Percentiles rank a stretch among this genome's conserved stretches.
Evolutionary conservation across 805 yeast species (phyloP).

Genomic region (Metschnikowia santaceciliae): DNA sequence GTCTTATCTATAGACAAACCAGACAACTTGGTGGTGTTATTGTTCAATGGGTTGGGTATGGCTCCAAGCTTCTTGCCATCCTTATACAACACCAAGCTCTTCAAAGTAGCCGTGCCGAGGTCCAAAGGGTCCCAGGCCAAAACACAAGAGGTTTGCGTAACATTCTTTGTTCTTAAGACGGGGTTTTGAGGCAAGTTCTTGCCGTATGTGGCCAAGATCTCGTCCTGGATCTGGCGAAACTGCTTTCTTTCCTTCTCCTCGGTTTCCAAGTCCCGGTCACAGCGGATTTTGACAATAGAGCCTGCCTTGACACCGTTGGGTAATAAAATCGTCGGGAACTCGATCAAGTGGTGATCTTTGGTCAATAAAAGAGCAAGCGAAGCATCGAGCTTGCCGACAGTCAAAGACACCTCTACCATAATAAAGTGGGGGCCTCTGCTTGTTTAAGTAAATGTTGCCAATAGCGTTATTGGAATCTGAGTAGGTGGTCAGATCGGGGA

Average conservation of each 20-base stretch:
- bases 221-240: slow-evolving; percentile 67
- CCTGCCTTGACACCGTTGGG: slow-evolving; percentile 93
- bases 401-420: slow-evolving; percentile 87
- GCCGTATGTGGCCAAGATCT: slow-evolving; percentile 71
- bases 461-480: neutral
- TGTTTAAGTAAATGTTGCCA: too few species aligned
- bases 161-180: slow-evolving; percentile 61
- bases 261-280: slow-evolving; percentile 69
- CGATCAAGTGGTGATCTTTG: slow-evolving; percentile 88
- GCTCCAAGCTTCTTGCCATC: slow-evolving; percentile 70
- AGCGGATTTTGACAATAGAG: slow-evolving; percentile 78
- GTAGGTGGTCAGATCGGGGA: neutral
- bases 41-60: slow-evolving; percentile 77
- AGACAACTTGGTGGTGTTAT: slow-evolving; percentile 79
- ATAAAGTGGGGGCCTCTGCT: too few species aligned
- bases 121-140: slow-evolving; percentile 89
- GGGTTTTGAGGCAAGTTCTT: slow-evolving; percentile 69
- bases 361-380: slow-evolving; percentile 88
- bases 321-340: slow-evolving; percentile 89
- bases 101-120: slow-evolving; percentile 77
- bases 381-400: slow-evolving; percentile 95
- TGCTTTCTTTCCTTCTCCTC: slow-evolving; percentile 56
- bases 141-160: slow-evolving; percentile 92
- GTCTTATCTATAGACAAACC: slow-evolving; percentile 86
- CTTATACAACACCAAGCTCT: slow-evolving; percentile 72